These are phyloP conservation scores for Suhomyces kilbournensis DNA, from an alignment of 805 yeast species.

Conservation along the genomic window DNA sequence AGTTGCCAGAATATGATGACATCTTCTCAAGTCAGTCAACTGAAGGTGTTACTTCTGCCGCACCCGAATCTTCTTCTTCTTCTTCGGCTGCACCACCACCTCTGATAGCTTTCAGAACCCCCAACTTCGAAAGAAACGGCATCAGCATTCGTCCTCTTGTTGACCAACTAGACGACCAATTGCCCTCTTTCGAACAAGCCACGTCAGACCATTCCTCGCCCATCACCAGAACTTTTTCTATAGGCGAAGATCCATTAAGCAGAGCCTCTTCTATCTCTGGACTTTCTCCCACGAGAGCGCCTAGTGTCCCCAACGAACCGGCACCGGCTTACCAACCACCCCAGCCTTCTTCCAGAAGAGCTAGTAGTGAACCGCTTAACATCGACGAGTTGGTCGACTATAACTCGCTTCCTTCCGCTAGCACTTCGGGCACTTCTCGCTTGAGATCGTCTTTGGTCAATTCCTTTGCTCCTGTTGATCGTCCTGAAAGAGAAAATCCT, in stretches of 20 bases:
- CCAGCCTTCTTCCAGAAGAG: constrained; percentile 1
- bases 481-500: not conserved
- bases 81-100: not conserved
- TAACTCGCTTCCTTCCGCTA: constrained; percentile 4
- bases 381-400: constrained; percentile 29
- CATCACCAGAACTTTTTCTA: constrained; percentile 33
- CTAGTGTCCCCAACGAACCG: constrained; percentile 21
- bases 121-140: constrained; percentile 31
- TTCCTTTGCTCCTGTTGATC: constrained; percentile 30
- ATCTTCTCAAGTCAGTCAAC: no score
- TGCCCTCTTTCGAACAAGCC: constrained; percentile 70
- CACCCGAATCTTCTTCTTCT: no score
- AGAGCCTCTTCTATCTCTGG: constrained; percentile 27
- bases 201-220: constrained; percentile 44
- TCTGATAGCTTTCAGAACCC: constrained; percentile 36
- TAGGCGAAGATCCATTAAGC: constrained; percentile 39
- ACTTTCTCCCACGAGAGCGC: not conserved
- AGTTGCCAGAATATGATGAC: constrained; percentile 40
- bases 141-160: constrained; percentile 29
- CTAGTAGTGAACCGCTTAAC: constrained; percentile 10
- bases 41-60: no score
- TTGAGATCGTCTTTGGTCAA: constrained; percentile 28
- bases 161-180: constrained; percentile 20
- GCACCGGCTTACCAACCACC: constrained; percentile 32
- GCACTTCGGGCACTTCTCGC: constrained; percentile 15